Base-by-base conservation (phyloP, 129 eudicot species). In the Escallonia rubra region DNA sequence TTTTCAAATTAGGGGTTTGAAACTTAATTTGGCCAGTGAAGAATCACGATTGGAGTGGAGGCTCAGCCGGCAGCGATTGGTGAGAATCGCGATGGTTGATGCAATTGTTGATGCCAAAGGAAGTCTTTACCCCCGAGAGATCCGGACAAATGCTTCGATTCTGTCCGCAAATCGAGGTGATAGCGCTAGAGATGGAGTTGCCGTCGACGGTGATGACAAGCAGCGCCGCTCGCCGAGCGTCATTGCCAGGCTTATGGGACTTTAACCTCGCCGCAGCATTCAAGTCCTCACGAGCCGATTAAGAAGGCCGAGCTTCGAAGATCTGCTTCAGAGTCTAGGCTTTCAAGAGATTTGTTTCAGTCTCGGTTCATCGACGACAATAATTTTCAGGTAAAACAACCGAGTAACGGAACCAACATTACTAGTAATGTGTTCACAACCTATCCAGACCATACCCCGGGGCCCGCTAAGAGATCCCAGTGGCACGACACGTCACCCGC, bases 231-330 rank as follows among this genome's bases (percentile, higher is more conserved):
- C 95, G 9, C 85, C 93, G 0, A 84, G 97, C 54, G 94, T 94
- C 41, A 83, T 94, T 68, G 99, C 97, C 0, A 78, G 79, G 67
- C 86, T 94, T 46, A 94, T 94, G 99, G 99, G 99, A 13, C 87
- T 94, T 42, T 96, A 94, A 60, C 79, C 81, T 46, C 40, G 15
- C 79, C 86, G 3, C 61, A 69, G 3, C 61, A 69, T 54, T 63
- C 80, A 23, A 58, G 14, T 50, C 14, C 64, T 2, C 34, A 23
- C 34, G 70, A 71, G 12, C 55, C 72, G 4, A 40, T 43, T 1
- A 81, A 75, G 65, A 76, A 74, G 45, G 74, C 80, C 8, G 84
- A 79, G 82, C 71, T 92, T 6, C 78, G 76, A 23, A 78, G 95
- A 76, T 86, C 93, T 58, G 88, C 79, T 4, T 93, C 95, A 1